phyloP scores from a whole-genome alignment of 164 flowering plant genomes.

The Macadamia tetraphylla region DNA sequence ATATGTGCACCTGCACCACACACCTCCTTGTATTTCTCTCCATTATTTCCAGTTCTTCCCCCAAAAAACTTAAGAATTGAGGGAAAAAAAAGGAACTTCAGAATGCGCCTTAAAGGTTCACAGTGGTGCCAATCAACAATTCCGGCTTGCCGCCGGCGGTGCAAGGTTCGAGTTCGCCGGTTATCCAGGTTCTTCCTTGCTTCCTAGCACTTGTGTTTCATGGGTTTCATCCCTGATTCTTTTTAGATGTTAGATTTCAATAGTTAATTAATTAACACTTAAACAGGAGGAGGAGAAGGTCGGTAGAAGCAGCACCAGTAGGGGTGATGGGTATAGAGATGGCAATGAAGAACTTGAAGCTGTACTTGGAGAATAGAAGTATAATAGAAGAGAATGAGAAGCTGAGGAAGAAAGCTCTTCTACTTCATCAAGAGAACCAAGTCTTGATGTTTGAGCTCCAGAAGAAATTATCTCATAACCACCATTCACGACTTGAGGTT shows the following conservation, averaged over 20 bases:
- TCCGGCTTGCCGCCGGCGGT: slow-evolving; percentile 12
- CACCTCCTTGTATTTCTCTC: background rate
- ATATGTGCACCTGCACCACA: background rate
- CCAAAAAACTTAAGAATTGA: background rate
- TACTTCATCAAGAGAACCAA: slow-evolving; percentile 51
- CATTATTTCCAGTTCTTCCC: slow-evolving; percentile 9
- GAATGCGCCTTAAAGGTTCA: slow-evolving; percentile 22
- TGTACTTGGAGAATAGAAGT: slow-evolving; percentile 50
- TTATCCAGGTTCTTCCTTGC: slow-evolving; percentile 22
- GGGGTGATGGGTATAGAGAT: slow-evolving; percentile 20
- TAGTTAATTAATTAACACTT: too few species aligned
- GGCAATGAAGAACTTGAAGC: slow-evolving; percentile 47
- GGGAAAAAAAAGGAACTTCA: too few species aligned
- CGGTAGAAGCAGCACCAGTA: slow-evolving; percentile 1
- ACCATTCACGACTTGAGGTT: background rate
- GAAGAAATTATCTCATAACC: slow-evolving; percentile 15
- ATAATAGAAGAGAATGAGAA: slow-evolving; percentile 49
- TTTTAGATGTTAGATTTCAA: background rate
- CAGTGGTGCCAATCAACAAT: slow-evolving; percentile 6
- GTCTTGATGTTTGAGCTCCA: slow-evolving; percentile 33
- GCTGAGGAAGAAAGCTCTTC: slow-evolving; percentile 40
- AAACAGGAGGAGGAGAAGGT: slow-evolving; percentile 18
- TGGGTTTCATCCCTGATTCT: background rate
- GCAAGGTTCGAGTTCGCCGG: slow-evolving; percentile 19
- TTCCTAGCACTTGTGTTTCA: background rate